These are phyloP conservation scores for Phytophthora quininea DNA, from an alignment of 352 stramenopile genomes.

Conservation along the genomic window DNA sequence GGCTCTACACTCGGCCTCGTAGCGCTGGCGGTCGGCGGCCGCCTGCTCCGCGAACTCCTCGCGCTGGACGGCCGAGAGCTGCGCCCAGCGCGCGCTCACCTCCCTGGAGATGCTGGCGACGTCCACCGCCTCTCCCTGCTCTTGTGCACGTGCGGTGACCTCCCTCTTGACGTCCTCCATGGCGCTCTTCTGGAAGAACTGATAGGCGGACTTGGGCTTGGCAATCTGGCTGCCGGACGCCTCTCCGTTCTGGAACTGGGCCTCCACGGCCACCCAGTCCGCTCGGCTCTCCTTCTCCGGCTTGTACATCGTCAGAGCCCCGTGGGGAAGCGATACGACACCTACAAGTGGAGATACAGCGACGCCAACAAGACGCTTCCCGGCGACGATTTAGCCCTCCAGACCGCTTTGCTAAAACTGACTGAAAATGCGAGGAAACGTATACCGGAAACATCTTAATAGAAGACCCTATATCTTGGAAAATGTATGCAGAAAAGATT, in stretches of 20 bases:
- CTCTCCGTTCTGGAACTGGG: constrained; percentile 68
- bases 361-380: neutral
- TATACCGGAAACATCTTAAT: too few species aligned
- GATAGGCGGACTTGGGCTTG: constrained; percentile 81
- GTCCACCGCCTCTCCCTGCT: constrained; percentile 61
- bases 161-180: constrained; percentile 74
- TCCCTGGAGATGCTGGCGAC: constrained; percentile 74
- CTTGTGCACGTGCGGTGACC: constrained; percentile 44
- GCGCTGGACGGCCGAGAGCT: constrained; percentile 63
- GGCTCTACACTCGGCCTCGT: constrained; percentile 76
- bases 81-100: constrained; percentile 77
- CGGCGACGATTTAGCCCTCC: neutral
- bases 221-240: constrained; percentile 40
- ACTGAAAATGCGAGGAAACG: constrained; percentile 5
- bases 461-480: too few species aligned
- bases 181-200: constrained; percentile 77
- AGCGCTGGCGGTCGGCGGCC: constrained; percentile 62
- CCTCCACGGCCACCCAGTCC: constrained; percentile 82
- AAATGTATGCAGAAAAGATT: too few species aligned
- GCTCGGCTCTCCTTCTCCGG: constrained; percentile 64
- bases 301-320: constrained; percentile 29
- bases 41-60: constrained; percentile 78
- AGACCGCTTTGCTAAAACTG: neutral
- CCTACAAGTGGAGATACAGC: neutral
- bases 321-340: neutral